Evolutionary conservation across 306 rosid genomes (phyloP), one percentile per base, ranked within the genome.

Genomic region (Vicia sativa): DNA sequence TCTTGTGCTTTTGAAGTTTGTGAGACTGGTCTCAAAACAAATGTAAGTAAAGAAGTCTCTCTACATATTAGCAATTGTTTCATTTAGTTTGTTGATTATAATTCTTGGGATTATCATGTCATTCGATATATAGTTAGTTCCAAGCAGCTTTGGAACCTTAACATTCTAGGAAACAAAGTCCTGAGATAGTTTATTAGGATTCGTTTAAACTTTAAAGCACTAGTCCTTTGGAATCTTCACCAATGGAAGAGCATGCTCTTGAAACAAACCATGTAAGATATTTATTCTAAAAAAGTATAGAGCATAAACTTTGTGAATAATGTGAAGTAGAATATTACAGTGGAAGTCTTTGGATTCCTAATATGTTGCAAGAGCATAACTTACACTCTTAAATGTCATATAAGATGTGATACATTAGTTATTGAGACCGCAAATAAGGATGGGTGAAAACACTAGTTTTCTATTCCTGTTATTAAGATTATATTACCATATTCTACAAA

Each of bases 11-110:
- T 90, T 61, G 80, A 79, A 71, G 88, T 93, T 82, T 78, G 71
- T 38, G 97, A 90, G 83, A 79, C 72, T 80, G 98, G 98, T 79
- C 83, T 66, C 59, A 76, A 50, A 68, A 67, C 80, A 73, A 65
- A 79, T 77, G 98, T 90, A 75, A 88, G 97, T 77, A 38, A 53
- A 43, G 38, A 43, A 66, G 37, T 69, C 74, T 71, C 52, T 25
- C 0, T 65, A 12, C 35, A 56, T 77, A 23, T 67, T 68, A 37
- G 12, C 25, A 10, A 1, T 57, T 54, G 6, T 53, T 43, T 29
- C 29, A 18, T 53, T 26, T 29, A 9, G 28, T 44, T 76, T 39
- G 37, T 39, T 62, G 50, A 39, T 62, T 18, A 12, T 62, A 7
- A 41, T 42, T 23, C 7, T 62, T 62, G 8, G 68, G 43, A 8